Percentiles rank a stretch among this genome's conserved stretches.
Conservation (phyloP, 108 stramenopile species). For the Schizochytrium sp. region DNA sequence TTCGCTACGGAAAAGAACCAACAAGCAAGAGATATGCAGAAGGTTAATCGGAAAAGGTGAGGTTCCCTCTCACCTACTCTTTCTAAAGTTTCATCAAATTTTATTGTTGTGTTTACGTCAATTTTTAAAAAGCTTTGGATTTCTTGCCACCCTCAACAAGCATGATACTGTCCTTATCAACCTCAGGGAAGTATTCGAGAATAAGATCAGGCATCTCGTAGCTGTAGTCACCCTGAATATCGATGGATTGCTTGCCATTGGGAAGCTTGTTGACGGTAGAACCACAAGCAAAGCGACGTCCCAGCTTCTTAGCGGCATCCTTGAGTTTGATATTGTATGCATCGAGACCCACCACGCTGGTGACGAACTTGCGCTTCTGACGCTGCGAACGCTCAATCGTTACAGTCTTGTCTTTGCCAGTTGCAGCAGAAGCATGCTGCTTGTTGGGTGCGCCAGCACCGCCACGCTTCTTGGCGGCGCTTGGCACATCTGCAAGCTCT, state of each 20-base stretch:
- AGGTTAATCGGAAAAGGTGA: too few relatives aligned
- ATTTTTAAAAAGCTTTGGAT: background rate
- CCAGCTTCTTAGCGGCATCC: constrained; percentile 90
- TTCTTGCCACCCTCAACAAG: constrained; percentile 29
- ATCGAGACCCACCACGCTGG: constrained; percentile 90
- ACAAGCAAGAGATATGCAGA: too few relatives aligned
- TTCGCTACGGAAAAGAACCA: too few relatives aligned
- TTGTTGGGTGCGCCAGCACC: constrained; percentile 63
- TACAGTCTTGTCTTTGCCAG: constrained; percentile 77
- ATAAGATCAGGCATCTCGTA: constrained; percentile 92
- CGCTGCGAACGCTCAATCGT: constrained; percentile 80
- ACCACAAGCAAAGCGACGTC: constrained; percentile 90
- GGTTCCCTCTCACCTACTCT: too few relatives aligned
- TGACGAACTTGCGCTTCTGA: constrained; percentile 87
- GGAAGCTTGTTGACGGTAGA: constrained; percentile 86
- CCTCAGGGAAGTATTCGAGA: constrained; percentile 79
- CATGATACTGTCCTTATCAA: background rate
- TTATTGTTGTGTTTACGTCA: too few relatives aligned
- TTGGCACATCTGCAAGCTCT: constrained; percentile 64
- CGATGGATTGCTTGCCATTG: constrained; percentile 85
- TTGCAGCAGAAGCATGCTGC: constrained; percentile 84
- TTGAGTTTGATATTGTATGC: constrained; percentile 91
- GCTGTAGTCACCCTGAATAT: constrained; percentile 95
- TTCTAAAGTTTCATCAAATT: too few relatives aligned
- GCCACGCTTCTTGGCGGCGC: constrained; percentile 56